Evolutionary conservation across 2,329 filamentous ascomycete species (phyloP), one percentile per base, ranked within the genome.

Genomic region (Lizonia empirigonia): DNA sequence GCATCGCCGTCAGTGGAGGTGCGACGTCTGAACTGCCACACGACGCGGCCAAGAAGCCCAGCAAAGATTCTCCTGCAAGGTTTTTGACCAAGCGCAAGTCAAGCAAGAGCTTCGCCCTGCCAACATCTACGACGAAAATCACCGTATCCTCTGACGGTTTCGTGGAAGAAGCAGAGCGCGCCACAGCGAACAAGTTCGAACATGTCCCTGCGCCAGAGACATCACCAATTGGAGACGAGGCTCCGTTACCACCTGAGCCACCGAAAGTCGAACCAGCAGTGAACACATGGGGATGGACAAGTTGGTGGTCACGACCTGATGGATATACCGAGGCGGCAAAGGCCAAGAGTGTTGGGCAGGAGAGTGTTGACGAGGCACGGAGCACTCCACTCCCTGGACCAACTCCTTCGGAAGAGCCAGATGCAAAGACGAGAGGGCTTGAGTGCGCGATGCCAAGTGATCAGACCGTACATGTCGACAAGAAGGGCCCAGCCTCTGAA

Each of bases 251-350:
- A 10, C 77, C 77, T 13, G 72, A 76, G 50, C 75, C 76, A 2
- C 45, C 59, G 2, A 65, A 59, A 33, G 44, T 47, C 23, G 42
- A 47, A 6, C 53, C 58, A 8, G 32, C 39, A 1, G 50, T 58
- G 7, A 65, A 60, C 19, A 62, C 65, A n/a, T 68, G 60, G 51
- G 67, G 69, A 10, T 80, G 77, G 77, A 74, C 74, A 30, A 75
- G 76, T 18, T 80, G 78, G 78, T 80, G 78, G 78, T 80, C 78
- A 12, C 64, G 77, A 23, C 78, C 78, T 5, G 78, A 80, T 58
- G 77, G 74, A 1, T 78, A 78, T 49, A 50, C 64, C 13, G 74
- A 77, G n/a, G 65, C 67, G n/a, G 49, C 49, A 3, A 73, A 73
- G 45, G 58, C 64, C n/a, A 70, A 52, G 49, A 63, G 55, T 18